Percentiles rank a stretch among this genome's conserved stretches.
These are phyloP conservation scores for Pleurotus citrinopileatus DNA, from an alignment of 768 basidiomycete genomes.

Conservation along the genomic window DNA sequence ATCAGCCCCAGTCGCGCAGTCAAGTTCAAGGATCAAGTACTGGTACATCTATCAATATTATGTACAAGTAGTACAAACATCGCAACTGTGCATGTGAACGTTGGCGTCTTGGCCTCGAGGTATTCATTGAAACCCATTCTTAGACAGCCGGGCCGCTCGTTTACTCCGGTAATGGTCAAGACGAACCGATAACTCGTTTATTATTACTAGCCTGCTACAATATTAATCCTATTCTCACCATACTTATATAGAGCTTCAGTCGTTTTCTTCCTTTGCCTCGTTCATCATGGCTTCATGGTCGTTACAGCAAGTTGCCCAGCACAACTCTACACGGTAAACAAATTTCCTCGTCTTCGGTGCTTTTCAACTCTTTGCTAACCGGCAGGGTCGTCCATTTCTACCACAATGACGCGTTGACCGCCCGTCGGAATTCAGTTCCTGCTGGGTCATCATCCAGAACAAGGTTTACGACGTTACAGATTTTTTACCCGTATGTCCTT, in stretches of 20 bases:
- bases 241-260: neutral
- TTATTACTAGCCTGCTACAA: conserved; percentile 1
- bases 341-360: conserved; percentile 14
- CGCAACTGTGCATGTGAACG: no score
- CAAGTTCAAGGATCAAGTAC: no score
- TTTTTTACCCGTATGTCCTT: conserved; percentile 54
- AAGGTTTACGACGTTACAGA: conserved; percentile 87
- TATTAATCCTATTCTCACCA: neutral
- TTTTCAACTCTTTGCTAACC: conserved; percentile 4
- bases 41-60: no score
- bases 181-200: conserved; percentile 5
- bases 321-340: conserved; percentile 55
- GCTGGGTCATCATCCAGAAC: conserved; percentile 82
- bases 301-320: conserved; percentile 58
- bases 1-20: no score
- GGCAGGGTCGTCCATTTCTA: neutral
- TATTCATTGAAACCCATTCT: neutral
- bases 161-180: conserved; percentile 8
- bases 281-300: conserved; percentile 39
- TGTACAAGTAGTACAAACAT: no score
- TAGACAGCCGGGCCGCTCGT: neutral
- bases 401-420: conserved; percentile 9
- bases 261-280: conserved; percentile 16
- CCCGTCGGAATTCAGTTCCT: conserved; percentile 49
- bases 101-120: no score